Base-by-base conservation (phyloP, 192 early-diverging fungal species). In the Entomortierella lignicola region DNA sequence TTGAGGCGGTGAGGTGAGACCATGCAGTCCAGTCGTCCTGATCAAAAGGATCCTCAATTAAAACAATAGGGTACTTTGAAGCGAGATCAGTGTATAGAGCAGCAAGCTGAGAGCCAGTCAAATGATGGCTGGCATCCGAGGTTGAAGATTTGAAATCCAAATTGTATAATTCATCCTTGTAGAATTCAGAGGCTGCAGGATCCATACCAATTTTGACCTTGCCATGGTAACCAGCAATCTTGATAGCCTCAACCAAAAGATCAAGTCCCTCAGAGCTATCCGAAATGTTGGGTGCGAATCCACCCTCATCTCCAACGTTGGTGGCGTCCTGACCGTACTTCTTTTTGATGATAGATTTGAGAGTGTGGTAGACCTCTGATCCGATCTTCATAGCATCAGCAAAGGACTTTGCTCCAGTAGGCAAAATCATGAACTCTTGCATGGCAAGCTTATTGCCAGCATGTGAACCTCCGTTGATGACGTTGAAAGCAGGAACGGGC, bases 401-500 rank as follows among this genome's bases (percentile, higher is more conserved):
- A 88, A 98, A 99, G 30, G 92, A 92, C 37, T 82, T 54, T 31
- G 98, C 98, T 65, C 98, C 98, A 54, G 95, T 96, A 60, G 98
- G 98, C 82, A 98, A 84, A 71, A 99, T 99, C 98, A 99, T 99
- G 88, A 98, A 99, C 86, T 99, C 98, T 85, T 99, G 98, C 96
- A 99, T 97, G 70, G 98, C 98, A 64, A 99, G 91, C 88, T 97
- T 98, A 94, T 99, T 99, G 71, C 98, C 98, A 48, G 98, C 98
- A 86, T 99, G 98, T 58, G 94, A 94, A 54, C 98, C 98, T 79
- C 98, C 98, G 90, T 99, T 99, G 86, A 99, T 97, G 75, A 99
- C 96, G 88, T 99, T 99, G 90, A 99, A 96, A 52, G 93, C 87
- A 31, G 98, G 98, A 21, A 99, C 97, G 18, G 98, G 98, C 58